Evolutionary conservation across 768 basidiomycete genomes (phyloP).

Genomic region (Tricholomella constricta): DNA sequence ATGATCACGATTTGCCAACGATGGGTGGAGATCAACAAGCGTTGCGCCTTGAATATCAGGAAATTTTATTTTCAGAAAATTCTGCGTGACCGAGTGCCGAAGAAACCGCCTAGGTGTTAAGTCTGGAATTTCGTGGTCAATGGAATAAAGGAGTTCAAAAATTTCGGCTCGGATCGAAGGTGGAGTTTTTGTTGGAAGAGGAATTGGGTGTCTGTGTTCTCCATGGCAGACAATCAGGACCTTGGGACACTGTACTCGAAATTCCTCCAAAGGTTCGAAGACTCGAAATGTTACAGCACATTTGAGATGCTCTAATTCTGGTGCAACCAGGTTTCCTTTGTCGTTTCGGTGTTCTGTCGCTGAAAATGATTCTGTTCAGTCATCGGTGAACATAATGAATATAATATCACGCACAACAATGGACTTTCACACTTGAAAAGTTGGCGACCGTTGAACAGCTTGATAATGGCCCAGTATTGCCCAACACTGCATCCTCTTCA

Average conservation of each 20-base stretch:
- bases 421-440: background rate
- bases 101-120: slow-evolving; percentile 25
- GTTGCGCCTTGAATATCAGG: slow-evolving; percentile 15
- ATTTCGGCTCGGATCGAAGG: slow-evolving; percentile 7
- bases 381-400: background rate
- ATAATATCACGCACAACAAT: background rate
- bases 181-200: slow-evolving; percentile 23
- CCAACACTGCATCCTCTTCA: slow-evolving; percentile 14
- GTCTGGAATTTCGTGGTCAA: slow-evolving; percentile 22
- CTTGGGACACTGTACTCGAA: slow-evolving; percentile 12
- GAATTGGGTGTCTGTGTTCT: slow-evolving; percentile 22
- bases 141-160: slow-evolving; percentile 6
- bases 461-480: slow-evolving; percentile 16
- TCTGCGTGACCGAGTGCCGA: slow-evolving; percentile 18
- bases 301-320: no score
- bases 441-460: slow-evolving; percentile 21
- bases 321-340: no score
- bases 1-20: slow-evolving; percentile 22
- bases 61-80: slow-evolving; percentile 12
- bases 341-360: no score
- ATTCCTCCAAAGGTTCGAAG: slow-evolving; percentile 16
- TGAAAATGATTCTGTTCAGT: no score
- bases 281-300: slow-evolving; percentile 11
- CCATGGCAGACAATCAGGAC: slow-evolving; percentile 13
- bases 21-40: slow-evolving; percentile 26